Conservation (phyloP, 1,139 yeast species). For the Citeromyces siamensis region DNA sequence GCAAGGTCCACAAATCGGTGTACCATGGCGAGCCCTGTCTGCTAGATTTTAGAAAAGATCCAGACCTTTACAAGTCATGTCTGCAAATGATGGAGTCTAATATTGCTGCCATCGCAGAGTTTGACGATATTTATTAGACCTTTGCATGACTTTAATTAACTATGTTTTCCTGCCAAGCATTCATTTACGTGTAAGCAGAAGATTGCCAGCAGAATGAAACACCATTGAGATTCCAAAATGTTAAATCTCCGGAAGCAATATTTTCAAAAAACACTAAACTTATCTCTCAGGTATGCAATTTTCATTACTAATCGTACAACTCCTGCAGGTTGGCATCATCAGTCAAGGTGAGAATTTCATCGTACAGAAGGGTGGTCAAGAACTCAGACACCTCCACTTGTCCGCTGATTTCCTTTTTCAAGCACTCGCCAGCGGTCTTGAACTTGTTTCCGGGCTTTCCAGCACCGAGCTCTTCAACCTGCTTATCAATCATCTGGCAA, state of each 20-base stretch:
- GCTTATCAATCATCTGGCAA: constrained; percentile 43
- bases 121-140: not conserved
- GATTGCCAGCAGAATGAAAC: no score
- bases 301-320: constrained; percentile 7
- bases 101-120: not conserved
- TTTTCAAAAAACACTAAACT: no score
- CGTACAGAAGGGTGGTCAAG: constrained; percentile 59
- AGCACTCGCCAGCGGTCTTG: constrained; percentile 37
- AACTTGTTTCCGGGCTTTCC: constrained; percentile 37
- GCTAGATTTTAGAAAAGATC: not conserved
- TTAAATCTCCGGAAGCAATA: no score
- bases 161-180: no score
- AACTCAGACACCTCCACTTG: constrained; percentile 60
- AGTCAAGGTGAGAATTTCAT: constrained; percentile 43
- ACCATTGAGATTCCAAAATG: no score
- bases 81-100: not conserved
- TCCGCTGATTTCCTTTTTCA: constrained; percentile 59
- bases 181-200: no score
- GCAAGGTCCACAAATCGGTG: constrained; percentile 3
- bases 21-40: constrained; percentile 2
- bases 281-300: no score
- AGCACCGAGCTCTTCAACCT: constrained; percentile 37
- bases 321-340: constrained; percentile 19
- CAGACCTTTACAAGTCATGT: constrained; percentile 1
- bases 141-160: not conserved